Conservation (phyloP, 768 basidiomycete species). For the Cubamyces lactineus region DNA sequence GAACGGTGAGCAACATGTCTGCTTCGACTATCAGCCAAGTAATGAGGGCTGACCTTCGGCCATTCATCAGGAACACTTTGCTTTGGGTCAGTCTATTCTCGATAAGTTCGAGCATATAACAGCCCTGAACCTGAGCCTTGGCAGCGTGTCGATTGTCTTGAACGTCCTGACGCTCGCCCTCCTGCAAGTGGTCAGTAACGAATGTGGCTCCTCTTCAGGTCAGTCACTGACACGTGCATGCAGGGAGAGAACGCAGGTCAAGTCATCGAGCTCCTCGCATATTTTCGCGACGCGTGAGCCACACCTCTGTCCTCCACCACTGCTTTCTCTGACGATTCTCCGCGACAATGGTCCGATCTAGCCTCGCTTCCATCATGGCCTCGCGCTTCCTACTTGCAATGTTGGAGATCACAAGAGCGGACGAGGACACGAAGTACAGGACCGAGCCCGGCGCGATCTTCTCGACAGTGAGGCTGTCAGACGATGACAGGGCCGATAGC, state of each 20-base stretch:
- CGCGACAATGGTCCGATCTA: not conserved
- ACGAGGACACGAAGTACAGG: not conserved
- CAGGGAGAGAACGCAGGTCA: not conserved
- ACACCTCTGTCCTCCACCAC: not conserved
- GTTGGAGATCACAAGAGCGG: not conserved
- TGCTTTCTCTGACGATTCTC: not conserved
- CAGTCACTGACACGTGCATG: not conserved
- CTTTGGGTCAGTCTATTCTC: not conserved
- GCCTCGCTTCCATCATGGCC: not conserved
- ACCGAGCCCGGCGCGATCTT: not conserved
- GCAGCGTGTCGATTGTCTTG: not conserved
- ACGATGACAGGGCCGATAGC: no score
- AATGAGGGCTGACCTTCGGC: no score
- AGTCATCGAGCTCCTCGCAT: not conserved
- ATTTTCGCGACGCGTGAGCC: conserved; percentile 9
- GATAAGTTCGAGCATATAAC: no score
- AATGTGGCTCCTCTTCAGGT: not conserved
- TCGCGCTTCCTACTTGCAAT: conserved; percentile 9
- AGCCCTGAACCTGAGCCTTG: not conserved
- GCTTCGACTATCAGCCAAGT: not conserved
- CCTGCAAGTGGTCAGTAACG: not conserved
- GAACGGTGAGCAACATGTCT: not conserved
- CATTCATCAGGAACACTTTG: not conserved
- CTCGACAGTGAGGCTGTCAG: not conserved
- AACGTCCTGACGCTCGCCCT: not conserved